phyloP scores from a whole-genome alignment of 805 yeast species.

The Pichia paraexigua region DNA sequence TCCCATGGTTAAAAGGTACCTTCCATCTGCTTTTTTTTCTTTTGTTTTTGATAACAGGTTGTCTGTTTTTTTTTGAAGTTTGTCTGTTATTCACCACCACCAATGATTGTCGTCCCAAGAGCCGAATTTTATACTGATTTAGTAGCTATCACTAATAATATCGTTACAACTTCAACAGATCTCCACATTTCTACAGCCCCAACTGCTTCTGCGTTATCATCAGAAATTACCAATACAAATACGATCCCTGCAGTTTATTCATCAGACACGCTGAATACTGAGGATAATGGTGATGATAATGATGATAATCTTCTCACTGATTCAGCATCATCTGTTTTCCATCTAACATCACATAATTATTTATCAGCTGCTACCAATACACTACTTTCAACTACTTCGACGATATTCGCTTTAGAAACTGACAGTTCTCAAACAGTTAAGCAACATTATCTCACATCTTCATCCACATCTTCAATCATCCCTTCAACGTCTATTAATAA shows the following conservation, averaged over 20 bases:
- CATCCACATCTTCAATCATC: not conserved
- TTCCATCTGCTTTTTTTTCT: not conserved
- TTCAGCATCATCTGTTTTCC: not conserved
- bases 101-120: not conserved
- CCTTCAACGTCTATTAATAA: not conserved
- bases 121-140: slow-evolving; percentile 9
- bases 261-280: not conserved
- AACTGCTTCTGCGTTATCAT: not conserved
- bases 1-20: not conserved
- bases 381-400: not conserved
- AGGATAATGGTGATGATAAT: not conserved
- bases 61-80: not conserved
- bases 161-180: not conserved
- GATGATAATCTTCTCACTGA: not conserved
- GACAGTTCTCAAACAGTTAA: not conserved
- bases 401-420: not conserved
- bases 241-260: not conserved
- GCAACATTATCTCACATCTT: not conserved
- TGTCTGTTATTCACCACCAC: not conserved
- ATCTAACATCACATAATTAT: not conserved
- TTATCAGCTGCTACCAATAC: not conserved
- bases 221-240: not conserved
- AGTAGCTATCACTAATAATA: slow-evolving; percentile 4
- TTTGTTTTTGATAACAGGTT: not conserved
- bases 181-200: not conserved